Base-by-base conservation (phyloP, 345 rosid genomes). In the Ricinus communis region DNA sequence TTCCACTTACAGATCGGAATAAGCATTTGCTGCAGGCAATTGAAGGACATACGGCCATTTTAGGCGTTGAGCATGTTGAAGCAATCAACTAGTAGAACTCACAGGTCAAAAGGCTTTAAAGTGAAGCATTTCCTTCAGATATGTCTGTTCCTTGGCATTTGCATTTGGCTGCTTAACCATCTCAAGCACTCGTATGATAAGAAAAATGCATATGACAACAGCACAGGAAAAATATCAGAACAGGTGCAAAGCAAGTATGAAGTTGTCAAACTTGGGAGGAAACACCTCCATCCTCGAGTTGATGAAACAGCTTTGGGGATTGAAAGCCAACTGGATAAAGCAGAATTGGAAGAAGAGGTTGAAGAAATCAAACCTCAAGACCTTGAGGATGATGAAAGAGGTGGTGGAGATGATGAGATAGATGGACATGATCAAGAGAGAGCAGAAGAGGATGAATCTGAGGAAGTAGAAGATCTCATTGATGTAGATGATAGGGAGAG, bases 131-230 rank as follows among this genome's bases (percentile, higher is more conserved):
- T 82, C 60, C 66, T 86, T 72, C 91, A 87, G 75, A 70, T 86
- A 66, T 79, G 69, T 75, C 71, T 82, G 13, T 77, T 86, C 70
- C 75, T 89, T 56, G 88, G 81, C 60, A 40, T 82, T 66, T 82
- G 78, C 78, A 31, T 79, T 38, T 89, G 95, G 95, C 41, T 87
- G 77, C 71, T 89, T 66, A 78, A 86, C 85, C 90, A 82, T 60
- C 80, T 83, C 28, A 84, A 72, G 79, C 83, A 74, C 68, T 74
- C 75, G 13, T 73, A 80, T 8, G 71, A 73, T 30, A 58, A 65
- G 47, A 79, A 69, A 63, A 63, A 49, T 66, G 70, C 43, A 28
- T 40, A 36, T n/a, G 54, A 64, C 58, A 50, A 71, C 18, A 51
- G 69, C 46, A 21, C 51, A 9, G 66, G 21, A 13, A 45, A 47